Percentiles rank a stretch among this genome's conserved stretches.
phyloP scores from a whole-genome alignment of 176 grass and related monocot genomes.

The Rhynchospora breviuscula region DNA sequence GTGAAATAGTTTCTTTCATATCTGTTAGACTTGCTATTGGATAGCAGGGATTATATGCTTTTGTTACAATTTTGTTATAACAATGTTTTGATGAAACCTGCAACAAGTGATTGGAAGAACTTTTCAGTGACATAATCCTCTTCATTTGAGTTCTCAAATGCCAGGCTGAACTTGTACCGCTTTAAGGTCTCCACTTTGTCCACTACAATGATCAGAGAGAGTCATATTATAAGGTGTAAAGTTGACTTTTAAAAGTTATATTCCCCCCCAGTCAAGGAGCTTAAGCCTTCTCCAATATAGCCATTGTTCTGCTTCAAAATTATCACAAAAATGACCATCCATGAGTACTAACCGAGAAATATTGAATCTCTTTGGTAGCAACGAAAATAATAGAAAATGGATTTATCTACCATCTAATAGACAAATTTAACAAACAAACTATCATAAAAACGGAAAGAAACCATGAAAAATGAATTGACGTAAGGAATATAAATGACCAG shows the following conservation, averaged over 20 bases:
- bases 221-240: constrained; percentile 7
- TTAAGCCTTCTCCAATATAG: background rate
- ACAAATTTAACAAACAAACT: background rate
- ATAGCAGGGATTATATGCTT: background rate
- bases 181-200: constrained; percentile 86
- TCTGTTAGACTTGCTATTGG: background rate
- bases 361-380: background rate
- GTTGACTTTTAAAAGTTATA: background rate
- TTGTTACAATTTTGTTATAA: background rate
- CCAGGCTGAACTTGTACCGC: constrained; percentile 94
- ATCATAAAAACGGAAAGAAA: background rate
- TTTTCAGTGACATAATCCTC: constrained; percentile 99
- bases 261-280: background rate
- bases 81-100: constrained; percentile 42
- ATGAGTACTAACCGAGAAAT: background rate
- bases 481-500: background rate
- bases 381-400: background rate
- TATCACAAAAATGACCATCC: background rate
- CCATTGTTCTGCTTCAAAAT: background rate
- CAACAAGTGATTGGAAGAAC: constrained; percentile 91
- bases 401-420: background rate
- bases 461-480: background rate
- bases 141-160: constrained; percentile 98
- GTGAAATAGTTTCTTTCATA: background rate
- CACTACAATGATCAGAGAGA: constrained; percentile 36